Evolutionary conservation across 2,329 filamentous ascomycete species (phyloP).

Genomic region (Sporothrix protearum): DNA sequence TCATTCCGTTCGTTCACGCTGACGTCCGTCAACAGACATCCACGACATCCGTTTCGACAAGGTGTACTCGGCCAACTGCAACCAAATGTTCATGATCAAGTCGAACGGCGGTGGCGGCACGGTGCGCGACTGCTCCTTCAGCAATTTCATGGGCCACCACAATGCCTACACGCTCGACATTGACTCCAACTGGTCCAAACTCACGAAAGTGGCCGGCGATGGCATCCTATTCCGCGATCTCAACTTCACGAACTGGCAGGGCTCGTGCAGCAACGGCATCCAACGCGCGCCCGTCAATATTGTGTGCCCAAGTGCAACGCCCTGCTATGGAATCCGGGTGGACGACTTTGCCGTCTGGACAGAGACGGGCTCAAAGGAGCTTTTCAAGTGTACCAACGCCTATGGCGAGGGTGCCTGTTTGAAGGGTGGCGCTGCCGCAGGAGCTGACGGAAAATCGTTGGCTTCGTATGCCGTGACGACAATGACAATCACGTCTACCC

Average conservation of each 20-base stretch:
- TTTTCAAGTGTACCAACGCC: slow-evolving; percentile 28
- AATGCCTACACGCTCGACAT: slow-evolving; percentile 58
- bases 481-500: background rate
- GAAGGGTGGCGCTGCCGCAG: background rate
- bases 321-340: slow-evolving; percentile 28
- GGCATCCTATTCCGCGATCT: slow-evolving; percentile 54
- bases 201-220: slow-evolving; percentile 37
- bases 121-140: slow-evolving; percentile 49
- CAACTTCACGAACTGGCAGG: slow-evolving; percentile 54
- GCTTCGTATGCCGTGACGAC: slow-evolving; percentile 4
- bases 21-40: slow-evolving; percentile 37
- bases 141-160: slow-evolving; percentile 58
- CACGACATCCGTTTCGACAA: slow-evolving; percentile 53
- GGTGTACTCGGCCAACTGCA: slow-evolving; percentile 56
- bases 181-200: slow-evolving; percentile 48
- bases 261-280: slow-evolving; percentile 48
- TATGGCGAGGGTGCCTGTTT: slow-evolving; percentile 30
- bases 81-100: slow-evolving; percentile 64
- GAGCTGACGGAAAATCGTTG: background rate
- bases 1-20: too few species aligned
- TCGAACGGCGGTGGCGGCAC: slow-evolving; percentile 55
- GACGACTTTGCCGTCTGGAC: slow-evolving; percentile 30
- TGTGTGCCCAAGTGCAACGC: slow-evolving; percentile 28
- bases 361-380: slow-evolving; percentile 24
- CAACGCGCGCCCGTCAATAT: slow-evolving; percentile 53